These are phyloP conservation scores for Alopecurus myosuroides DNA, from an alignment of 176 grass and related monocot genomes.

Conservation along the genomic window DNA sequence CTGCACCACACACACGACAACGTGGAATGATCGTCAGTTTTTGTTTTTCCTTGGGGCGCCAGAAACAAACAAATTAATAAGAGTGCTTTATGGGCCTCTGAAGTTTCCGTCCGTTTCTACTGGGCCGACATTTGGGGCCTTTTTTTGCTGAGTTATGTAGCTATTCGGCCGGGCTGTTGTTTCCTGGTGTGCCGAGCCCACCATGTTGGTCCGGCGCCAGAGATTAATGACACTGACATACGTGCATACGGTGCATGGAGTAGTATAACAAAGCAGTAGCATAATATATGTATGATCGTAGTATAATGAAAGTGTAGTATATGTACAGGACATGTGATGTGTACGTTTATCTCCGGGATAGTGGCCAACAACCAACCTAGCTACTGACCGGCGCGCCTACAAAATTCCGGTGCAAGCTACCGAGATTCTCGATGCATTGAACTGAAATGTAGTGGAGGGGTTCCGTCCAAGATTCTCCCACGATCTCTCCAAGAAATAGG, in stretches of 20 bases:
- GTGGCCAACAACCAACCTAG: not conserved
- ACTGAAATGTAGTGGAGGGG: not conserved
- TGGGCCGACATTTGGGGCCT: not conserved
- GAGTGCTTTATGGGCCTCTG: not conserved
- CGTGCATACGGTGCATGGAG: no score
- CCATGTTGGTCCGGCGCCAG: not conserved
- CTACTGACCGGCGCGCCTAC: not conserved
- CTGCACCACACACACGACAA: slow-evolving; percentile 11
- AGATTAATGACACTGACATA: no score
- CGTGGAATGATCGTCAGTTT: not conserved
- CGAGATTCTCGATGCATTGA: not conserved
- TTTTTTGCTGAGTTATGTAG: not conserved
- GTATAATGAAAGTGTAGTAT: no score
- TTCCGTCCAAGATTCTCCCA: not conserved
- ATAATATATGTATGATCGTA: not conserved
- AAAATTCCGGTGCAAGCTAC: not conserved
- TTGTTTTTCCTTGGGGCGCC: not conserved
- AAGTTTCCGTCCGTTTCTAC: not conserved
- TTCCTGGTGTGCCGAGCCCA: not conserved
- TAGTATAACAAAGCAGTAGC: no score
- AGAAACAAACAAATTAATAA: not conserved
- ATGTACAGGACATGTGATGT: not conserved
- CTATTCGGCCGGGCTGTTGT: no score
- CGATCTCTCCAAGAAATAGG: not conserved
- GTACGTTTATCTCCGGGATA: not conserved